Percentiles rank a stretch among this genome's conserved stretches.
phyloP scores from a whole-genome alignment of 768 basidiomycete species.

The Psilocybe azurescens region DNA sequence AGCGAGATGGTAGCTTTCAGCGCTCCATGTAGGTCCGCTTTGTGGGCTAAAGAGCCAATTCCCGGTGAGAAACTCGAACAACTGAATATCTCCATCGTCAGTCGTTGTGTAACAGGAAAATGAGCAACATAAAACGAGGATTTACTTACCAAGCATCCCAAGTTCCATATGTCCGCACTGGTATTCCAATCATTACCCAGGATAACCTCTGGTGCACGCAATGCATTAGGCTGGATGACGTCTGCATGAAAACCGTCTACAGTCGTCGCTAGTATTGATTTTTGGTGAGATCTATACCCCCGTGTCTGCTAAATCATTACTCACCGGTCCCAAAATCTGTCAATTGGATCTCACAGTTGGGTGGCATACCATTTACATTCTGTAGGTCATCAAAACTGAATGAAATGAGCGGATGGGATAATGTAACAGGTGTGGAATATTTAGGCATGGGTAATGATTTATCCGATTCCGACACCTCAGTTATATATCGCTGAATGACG shows the following conservation, averaged over 20 bases:
- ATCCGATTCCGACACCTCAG: not conserved
- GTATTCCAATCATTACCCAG: conserved; percentile 27
- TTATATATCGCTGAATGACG: not conserved
- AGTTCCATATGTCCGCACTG: conserved; percentile 36
- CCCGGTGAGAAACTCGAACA: too few relatives aligned
- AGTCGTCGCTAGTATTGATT: conserved; percentile 5
- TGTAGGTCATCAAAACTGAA: too few relatives aligned
- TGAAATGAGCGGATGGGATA: too few relatives aligned
- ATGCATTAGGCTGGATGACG: conserved; percentile 26
- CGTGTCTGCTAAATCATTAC: not conserved
- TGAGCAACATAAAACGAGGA: too few relatives aligned
- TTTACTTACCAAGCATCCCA: conserved; percentile 32
- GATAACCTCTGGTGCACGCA: conserved; percentile 36
- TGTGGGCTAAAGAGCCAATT: conserved; percentile 11
- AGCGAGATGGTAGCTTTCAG: conserved; percentile 26
- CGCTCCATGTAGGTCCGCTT: conserved; percentile 20
- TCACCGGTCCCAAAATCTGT: conserved; percentile 10
- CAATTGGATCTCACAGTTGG: not conserved
- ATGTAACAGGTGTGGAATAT: too few relatives aligned
- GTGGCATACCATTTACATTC: too few relatives aligned
- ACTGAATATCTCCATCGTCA: too few relatives aligned
- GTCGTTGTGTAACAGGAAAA: too few relatives aligned
- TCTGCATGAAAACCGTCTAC: conserved; percentile 16
- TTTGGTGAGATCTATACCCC: not conserved
- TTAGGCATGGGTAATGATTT: too few relatives aligned